Evolutionary conservation across 2,329 filamentous ascomycete genomes (phyloP).

Genomic region (Boeremia exigua): DNA sequence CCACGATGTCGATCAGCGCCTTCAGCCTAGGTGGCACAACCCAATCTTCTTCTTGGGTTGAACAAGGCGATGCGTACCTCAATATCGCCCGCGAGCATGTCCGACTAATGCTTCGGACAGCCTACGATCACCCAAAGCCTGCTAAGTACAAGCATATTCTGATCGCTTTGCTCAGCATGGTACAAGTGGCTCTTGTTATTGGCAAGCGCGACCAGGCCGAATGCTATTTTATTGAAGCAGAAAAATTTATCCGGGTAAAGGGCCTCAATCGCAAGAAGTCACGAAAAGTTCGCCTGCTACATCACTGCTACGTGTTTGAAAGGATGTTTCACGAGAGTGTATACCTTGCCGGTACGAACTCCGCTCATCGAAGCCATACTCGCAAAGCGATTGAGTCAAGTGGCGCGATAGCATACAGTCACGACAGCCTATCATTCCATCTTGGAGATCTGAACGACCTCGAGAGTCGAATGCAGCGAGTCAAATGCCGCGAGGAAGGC

Average conservation of each 20-base stretch:
- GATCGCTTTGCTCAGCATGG: conserved; percentile 54
- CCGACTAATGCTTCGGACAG: conserved; percentile 44
- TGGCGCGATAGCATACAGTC: conserved; percentile 26
- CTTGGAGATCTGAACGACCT: conserved; percentile 40
- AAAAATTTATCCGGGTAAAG: conserved; percentile 51
- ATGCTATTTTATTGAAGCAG: conserved; percentile 52
- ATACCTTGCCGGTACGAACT: conserved; percentile 12
- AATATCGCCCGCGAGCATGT: conserved; percentile 41
- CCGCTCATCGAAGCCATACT: conserved; percentile 18
- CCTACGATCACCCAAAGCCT: conserved; percentile 44
- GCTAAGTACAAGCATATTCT: conserved; percentile 55
- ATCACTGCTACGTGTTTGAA: conserved; percentile 57
- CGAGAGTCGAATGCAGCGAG: conserved; percentile 37
- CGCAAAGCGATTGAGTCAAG: conserved; percentile 24
- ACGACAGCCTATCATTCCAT: conserved; percentile 45
- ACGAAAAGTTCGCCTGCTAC: conserved; percentile 52
- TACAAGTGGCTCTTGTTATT: conserved; percentile 46
- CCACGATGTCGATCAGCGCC: conserved; percentile 52
- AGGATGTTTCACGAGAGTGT: conserved; percentile 56
- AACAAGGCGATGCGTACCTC: conserved; percentile 39
- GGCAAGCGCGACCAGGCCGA: conserved; percentile 46
- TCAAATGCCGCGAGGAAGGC: conserved; percentile 49
- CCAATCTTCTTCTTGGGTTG: conserved; percentile 41
- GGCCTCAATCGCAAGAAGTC: conserved; percentile 51
- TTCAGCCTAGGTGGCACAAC: conserved; percentile 48